Base-by-base conservation (phyloP, 768 basidiomycete genomes). In the Agaricus blazei region DNA sequence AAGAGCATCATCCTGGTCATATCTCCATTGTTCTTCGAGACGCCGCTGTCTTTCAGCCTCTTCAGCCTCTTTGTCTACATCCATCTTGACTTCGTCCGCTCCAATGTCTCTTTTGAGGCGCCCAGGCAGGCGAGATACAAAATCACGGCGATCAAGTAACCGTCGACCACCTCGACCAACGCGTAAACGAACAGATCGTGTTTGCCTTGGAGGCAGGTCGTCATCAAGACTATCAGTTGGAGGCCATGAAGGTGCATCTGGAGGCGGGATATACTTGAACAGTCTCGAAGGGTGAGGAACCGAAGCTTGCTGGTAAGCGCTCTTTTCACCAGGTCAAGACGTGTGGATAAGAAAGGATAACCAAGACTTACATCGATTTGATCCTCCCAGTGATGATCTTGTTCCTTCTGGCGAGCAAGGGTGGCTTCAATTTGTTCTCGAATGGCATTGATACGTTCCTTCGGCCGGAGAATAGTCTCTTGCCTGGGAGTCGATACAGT, bases 321-420 rank as follows among this genome's bases (percentile, higher is more conserved):
- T 81, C 88, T 91, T 59, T 26, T 11, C 24, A 44, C 19, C 42
- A 12, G 4, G 28, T 19, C 51, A 23, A 46, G 36, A 28, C 53
- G 23, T 57, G 56, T 27, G 41, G 52, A 31, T 19, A 47, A 31
- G 14, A 15, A 5, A 55, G 28, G 27, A 40, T 14, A 40, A 47
- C 8, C 38, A 5, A 24, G 44, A 69, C 80, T 65, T 65, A 92
- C 89, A 69, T 97, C 94, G 59, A 91, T 78, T 51, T 78, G 75
- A 64, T 98, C 94, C 61, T 96, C 94, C 87, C 92, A 96, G 48
- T 83, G 79, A 48, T 85, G 79, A 62, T 94, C 89, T 47, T 76
- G 68, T 48, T 93, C 88, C 65, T 85, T 87, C 67, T 86, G 84
- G 48, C 73, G 73, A 26, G 68, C 73, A 64, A 87, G 68, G 44